Base-by-base conservation (phyloP, 2,329 filamentous ascomycete species). In the Madurella mycetomatis region DNA sequence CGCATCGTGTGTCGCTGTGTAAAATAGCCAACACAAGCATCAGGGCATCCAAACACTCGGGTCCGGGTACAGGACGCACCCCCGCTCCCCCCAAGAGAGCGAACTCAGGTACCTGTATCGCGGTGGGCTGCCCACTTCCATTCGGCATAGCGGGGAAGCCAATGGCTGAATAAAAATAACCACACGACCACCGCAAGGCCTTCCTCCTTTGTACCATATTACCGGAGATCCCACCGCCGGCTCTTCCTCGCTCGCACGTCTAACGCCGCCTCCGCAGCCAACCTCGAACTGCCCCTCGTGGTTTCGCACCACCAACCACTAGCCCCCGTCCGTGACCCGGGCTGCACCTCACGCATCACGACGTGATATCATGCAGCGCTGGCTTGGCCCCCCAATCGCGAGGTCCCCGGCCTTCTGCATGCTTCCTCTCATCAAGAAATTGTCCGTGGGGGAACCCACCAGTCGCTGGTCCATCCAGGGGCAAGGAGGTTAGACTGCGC, bases 321-420 rank as follows among this genome's bases (percentile, higher is more conserved):
- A 17, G 18, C 30, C 30, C 45, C 42, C 31, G 45, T 44, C 40
- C 13, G 41, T 31, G 46, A 39, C 16, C n/a, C 9, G 25, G 32
- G 9, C 47, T 51, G 50, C 50, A 51, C 37, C 31, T 48, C 37
- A 52, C 47, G 32, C 51, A 18, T 41, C 25, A 40, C 41, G 40
- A 25, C 46, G 49, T 55, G 49, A 43, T 49, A 37, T 49, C 18
- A 16, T 58, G 55, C 55, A 57, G 48, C 42, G 30, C n/a, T 39
- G 16, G 17, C 46, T 37, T 47, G 41, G 30, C 45, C 41, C 48
- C 53, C 55, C 57, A 60, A 57, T 60, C 16, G 13, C 43, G 34
- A 18, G 32, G 25, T 18, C 31, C 32, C 43, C 46, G 31, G 40
- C 46, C 31, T 37, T 37, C 57, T 54, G 57, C 54, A 50, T 43